phyloP scores from a whole-genome alignment of 768 basidiomycete species.

The Tephrocybe sp. region DNA sequence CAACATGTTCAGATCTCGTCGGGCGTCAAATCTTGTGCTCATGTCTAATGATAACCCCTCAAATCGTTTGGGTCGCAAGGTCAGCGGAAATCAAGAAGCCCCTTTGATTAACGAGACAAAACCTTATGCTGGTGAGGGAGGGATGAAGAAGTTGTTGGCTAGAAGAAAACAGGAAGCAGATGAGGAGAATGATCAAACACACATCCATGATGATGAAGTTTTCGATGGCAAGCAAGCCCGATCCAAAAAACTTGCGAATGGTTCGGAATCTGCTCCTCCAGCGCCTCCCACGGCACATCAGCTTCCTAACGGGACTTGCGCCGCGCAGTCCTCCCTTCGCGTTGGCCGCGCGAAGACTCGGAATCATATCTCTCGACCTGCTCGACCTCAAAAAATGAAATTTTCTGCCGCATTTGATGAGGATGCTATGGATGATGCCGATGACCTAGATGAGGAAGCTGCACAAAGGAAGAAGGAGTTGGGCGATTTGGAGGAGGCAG shows the following conservation, averaged over 20 bases:
- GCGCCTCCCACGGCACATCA: constrained; percentile 27
- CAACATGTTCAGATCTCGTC: constrained; percentile 61
- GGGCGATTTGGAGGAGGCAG: constrained; percentile 50
- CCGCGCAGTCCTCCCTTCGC: constrained; percentile 46
- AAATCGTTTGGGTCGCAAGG: constrained; percentile 44
- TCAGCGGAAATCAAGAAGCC: constrained; percentile 34
- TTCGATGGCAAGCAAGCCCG: constrained; percentile 17
- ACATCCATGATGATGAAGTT: constrained; percentile 26
- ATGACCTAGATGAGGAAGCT: constrained; percentile 27
- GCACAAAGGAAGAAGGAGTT: constrained; percentile 40
- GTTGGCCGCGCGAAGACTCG: constrained; percentile 62
- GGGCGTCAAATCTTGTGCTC: constrained; percentile 40
- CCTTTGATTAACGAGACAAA: constrained; percentile 55
- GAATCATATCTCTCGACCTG: constrained; percentile 60
- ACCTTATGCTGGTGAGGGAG: constrained; percentile 77
- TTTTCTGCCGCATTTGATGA: constrained; percentile 68
- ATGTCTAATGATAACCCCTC: constrained; percentile 59
- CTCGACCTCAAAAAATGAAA: constrained; percentile 42
- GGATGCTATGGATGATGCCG: constrained; percentile 42
- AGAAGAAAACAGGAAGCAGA: constrained; percentile 57
- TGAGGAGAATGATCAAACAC: constrained; percentile 31
- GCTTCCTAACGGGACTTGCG: constrained; percentile 27
- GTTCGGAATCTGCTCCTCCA: constrained; percentile 18
- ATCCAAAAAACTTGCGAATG: constrained; percentile 11
- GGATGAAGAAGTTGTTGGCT: constrained; percentile 74